phyloP scores from a whole-genome alignment of 2,329 filamentous ascomycete genomes.

The Biscogniauxia marginata region DNA sequence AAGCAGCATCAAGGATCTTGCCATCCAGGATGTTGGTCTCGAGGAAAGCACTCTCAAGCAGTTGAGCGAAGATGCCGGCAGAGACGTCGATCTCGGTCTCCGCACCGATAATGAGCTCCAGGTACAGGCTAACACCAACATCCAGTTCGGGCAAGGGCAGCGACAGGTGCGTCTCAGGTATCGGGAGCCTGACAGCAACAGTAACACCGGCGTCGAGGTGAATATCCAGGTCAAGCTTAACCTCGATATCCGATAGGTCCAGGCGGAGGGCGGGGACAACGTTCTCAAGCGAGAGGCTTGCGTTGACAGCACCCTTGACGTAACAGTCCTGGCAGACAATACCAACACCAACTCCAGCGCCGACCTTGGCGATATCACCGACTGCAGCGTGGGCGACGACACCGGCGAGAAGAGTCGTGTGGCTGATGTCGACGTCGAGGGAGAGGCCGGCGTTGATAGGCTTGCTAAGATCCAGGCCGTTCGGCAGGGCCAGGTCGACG shows the following conservation, averaged over 20 bases:
- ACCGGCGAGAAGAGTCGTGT: conserved; percentile 23
- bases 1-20: conserved; percentile 45
- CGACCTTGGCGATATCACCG: conserved; percentile 23
- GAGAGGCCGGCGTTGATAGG: conserved; percentile 24
- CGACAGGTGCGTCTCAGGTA: conserved; percentile 42
- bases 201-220: conserved; percentile 43
- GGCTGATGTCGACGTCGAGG: conserved; percentile 27
- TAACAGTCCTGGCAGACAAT: conserved; percentile 49
- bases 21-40: conserved; percentile 43
- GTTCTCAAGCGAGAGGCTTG: conserved; percentile 42
- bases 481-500: conserved; percentile 13
- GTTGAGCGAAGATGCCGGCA: conserved; percentile 51
- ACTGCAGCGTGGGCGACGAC: conserved; percentile 39
- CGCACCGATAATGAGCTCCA: conserved; percentile 52
- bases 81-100: conserved; percentile 50
- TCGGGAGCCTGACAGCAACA: conserved; percentile 51
- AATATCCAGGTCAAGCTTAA: conserved; percentile 51
- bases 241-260: conserved; percentile 49
- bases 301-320: conserved; percentile 47
- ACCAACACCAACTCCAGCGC: conserved; percentile 27
- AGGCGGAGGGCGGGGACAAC: conserved; percentile 43
- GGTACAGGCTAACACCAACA: conserved; percentile 46
- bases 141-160: conserved; percentile 42
- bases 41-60: conserved; percentile 44
- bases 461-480: conserved; percentile 19